Conservation (phyloP, 2,329 filamentous ascomycete species). For the Diplodia mutila region DNA sequence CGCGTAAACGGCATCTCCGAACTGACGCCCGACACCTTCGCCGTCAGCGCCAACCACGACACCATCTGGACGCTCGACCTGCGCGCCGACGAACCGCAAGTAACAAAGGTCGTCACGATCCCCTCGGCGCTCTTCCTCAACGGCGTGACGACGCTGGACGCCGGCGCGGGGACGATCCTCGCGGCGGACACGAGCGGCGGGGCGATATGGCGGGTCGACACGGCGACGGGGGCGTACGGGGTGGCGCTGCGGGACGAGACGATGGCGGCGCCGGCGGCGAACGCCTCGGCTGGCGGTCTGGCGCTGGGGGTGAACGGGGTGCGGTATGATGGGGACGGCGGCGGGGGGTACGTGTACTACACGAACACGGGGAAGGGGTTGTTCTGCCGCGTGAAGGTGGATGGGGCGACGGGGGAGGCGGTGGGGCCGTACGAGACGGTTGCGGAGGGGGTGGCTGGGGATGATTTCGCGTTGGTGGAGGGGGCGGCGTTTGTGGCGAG, state of each 20-base stretch:
- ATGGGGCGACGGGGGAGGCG: constrained; percentile 22
- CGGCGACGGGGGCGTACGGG: constrained; percentile 24
- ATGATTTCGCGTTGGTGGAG: not conserved
- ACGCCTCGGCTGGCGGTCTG: constrained; percentile 5
- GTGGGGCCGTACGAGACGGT: not conserved
- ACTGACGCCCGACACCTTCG: constrained; percentile 38
- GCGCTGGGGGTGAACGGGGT: constrained; percentile 35
- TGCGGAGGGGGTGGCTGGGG: not conserved
- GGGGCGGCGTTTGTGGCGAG: not conserved
- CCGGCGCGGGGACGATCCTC: constrained; percentile 28
- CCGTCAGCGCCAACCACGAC: constrained; percentile 31
- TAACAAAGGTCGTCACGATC: constrained; percentile 31
- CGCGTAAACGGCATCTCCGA: constrained; percentile 45
- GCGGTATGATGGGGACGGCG: constrained; percentile 22
- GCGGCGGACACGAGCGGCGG: constrained; percentile 33
- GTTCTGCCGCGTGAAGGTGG: constrained; percentile 29
- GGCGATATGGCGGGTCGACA: constrained; percentile 29
- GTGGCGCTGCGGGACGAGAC: constrained; percentile 29
- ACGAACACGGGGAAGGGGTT: constrained; percentile 29
- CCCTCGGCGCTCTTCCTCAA: constrained; percentile 30
- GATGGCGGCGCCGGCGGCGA: constrained; percentile 27
- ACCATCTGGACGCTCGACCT: constrained; percentile 27
- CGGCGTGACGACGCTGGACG: constrained; percentile 32
- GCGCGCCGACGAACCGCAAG: constrained; percentile 25
- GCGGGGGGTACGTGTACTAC: constrained; percentile 33